Conservation (phyloP, 2,329 filamentous ascomycete species). For the Ophiostoma sp. region DNA sequence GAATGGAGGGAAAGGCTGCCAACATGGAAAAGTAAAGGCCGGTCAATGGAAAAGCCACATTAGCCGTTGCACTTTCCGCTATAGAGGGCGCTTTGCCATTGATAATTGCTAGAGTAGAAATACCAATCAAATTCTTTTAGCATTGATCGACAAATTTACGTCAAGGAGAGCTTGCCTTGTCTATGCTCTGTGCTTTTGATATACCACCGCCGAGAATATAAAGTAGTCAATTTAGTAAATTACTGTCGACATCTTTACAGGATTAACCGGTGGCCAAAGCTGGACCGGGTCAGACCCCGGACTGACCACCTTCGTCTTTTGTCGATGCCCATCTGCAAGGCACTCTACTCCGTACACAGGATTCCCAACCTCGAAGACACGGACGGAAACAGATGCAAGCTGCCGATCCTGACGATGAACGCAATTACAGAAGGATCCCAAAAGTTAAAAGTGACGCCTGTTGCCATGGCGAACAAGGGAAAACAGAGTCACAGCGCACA, state of each 20-base stretch:
- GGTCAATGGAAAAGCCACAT: conserved; percentile 1
- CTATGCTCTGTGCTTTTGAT: neutral
- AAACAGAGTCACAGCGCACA: neutral
- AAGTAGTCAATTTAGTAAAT: neutral
- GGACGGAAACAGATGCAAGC: neutral
- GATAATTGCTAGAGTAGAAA: neutral
- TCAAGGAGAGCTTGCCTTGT: neutral
- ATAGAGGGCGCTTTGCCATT: neutral
- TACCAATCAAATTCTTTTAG: neutral
- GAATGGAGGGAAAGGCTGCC: neutral
- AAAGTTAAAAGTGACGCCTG: neutral
- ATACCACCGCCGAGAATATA: neutral
- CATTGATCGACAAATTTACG: neutral
- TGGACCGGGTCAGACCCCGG: neutral
- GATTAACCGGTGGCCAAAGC: neutral
- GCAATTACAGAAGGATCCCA: neutral
- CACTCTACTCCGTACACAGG: neutral
- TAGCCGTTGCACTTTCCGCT: conserved; percentile 9
- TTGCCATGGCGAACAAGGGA: neutral
- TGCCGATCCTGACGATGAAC: neutral
- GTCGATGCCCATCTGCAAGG: neutral
- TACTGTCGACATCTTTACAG: neutral
- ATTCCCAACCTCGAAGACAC: neutral
- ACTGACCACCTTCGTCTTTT: neutral
- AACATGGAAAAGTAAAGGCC: neutral